Evolutionary conservation across 805 yeast species (phyloP), one percentile per base, ranked within the genome.

Genomic region (Naumovozyma castellii): DNA sequence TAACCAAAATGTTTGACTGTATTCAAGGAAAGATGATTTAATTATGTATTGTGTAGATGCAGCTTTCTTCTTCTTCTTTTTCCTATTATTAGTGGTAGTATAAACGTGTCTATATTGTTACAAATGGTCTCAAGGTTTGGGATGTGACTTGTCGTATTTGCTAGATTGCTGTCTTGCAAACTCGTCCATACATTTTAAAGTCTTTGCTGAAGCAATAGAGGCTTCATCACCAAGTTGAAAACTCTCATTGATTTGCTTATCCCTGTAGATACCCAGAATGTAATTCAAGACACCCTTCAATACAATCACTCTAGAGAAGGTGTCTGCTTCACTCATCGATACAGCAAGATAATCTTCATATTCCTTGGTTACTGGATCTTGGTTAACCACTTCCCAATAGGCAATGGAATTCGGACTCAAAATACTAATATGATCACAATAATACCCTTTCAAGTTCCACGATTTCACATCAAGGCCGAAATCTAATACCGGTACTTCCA

Each of bases 341-440:
- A 68, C 44, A 4, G 61, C 65, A 62, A 68, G 45, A 41, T 61
- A 54, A 49, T 68, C 73, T 19, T 61, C 56, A 41, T 18, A 42
- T 32, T 28, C 17, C 20, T 38, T 36, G 5, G 48, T 46, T 33
- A 35, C 34, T 5, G 43, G 35, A 34, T 46, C 42, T 36, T 42
- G 48, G 14, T 34, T 17, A 15, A 37, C 34, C 9, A 46, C 41
- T 14, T 39, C 44, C 51, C 51, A 48, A 20, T 25, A 41, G n/a
- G 65, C 59, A 15, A 65, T 35, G 20, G 45, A 34, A 34, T 43
- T 43, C 9, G 44, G 41, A 20, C 38, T 37, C 28, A 46, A 28
- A 13, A 42, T 34, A 31, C 43, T 46, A 15, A 25, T 29, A 3
- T 30, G 35, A 12, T 15, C 35, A 34, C 49, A 46, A 36, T 37